A percentile compares a stretch with the other conserved stretches of the same genome.
Conservation (phyloP, 129 eudicot species). For the Calendula officinalis region DNA sequence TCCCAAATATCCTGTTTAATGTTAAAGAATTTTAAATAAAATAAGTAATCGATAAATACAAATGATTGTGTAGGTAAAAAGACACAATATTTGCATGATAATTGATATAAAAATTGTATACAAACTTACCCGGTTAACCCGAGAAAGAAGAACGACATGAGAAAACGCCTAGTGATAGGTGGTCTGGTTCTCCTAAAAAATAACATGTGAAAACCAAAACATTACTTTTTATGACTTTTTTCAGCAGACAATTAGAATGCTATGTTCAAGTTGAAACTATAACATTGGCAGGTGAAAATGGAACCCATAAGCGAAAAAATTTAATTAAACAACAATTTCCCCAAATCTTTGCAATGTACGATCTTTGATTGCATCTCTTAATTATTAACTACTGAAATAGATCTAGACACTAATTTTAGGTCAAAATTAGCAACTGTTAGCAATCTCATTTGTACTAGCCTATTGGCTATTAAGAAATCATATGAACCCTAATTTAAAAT, state of each 20-base stretch:
- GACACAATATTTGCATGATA: conserved; percentile 1
- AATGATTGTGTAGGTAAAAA: not conserved
- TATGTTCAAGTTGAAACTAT: not conserved
- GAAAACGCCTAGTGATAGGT: conserved; percentile 63
- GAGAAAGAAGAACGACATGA: conserved; percentile 79
- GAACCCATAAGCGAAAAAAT: too few relatives aligned
- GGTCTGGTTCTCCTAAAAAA: conserved; percentile 69
- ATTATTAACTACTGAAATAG: too few relatives aligned
- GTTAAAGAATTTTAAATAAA: conserved; percentile 3
- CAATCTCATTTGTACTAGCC: too few relatives aligned
- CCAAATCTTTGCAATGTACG: too few relatives aligned
- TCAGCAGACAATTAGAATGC: not conserved
- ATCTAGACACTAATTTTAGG: too few relatives aligned
- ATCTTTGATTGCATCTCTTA: too few relatives aligned
- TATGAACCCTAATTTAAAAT: too few relatives aligned
- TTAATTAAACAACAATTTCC: too few relatives aligned
- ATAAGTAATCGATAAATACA: not conserved
- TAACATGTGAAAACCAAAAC: conserved; percentile 2
- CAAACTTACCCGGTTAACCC: conserved; percentile 89
- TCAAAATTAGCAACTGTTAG: too few relatives aligned
- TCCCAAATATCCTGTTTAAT: conserved; percentile 71
- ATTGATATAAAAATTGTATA: not conserved
- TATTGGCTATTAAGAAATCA: too few relatives aligned
- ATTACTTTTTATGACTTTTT: conserved; percentile 3
- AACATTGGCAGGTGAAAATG: too few relatives aligned